Base-by-base conservation (phyloP, 1,284 basidiomycete species). In the Ganoderma meredithae region DNA sequence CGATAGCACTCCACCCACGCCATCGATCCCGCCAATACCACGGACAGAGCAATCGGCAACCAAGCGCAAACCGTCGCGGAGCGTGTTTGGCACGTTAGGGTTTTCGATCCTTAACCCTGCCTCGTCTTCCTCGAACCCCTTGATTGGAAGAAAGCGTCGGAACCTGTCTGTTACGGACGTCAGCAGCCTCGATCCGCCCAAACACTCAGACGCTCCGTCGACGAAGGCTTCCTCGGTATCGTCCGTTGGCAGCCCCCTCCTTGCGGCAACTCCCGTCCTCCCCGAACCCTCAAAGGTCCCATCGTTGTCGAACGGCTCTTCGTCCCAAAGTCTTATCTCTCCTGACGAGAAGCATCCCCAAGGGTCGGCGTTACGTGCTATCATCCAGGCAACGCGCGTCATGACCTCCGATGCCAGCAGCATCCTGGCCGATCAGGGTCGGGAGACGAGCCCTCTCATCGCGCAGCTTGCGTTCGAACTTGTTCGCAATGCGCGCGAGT, bases 301-400 rank as follows among this genome's bases (percentile, higher is more conserved):
- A 4, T 72, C 70, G 2, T 65, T 64, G 19, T 62, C 62, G n/a
- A 60, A 59, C 27, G n/a, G 64, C 17, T 75, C 75, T 10, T 65
- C 71, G 0, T 61, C 69, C 3, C 75, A 76, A 41, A 72, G 70
- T 39, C 62, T 72, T n/a, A 66, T 71, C n/a, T 52, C 72, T 44
- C 39, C 66, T n/a, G 76, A 74, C 33, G 73, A 81, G 61, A 80
- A 78, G 27, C 77, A 77, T 3, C 78, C 79, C 6, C 92, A 92
- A 76, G 90, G 90, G 3, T 77, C 88, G 0, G 85, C 89, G 0
- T 75, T 95, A 8, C 86, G 86, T n/a, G 93, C 94, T 0, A 93
- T 95, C 65, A 85, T 87, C n/a, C 89, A 94, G 66, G 93, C 93
- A 0, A 95, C 92, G n/a, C 89, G 95, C 0, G 91, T 97, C 44